Evolutionary conservation across 1,284 basidiomycete genomes (phyloP).

Genomic region (Cystobasidium sp.): DNA sequence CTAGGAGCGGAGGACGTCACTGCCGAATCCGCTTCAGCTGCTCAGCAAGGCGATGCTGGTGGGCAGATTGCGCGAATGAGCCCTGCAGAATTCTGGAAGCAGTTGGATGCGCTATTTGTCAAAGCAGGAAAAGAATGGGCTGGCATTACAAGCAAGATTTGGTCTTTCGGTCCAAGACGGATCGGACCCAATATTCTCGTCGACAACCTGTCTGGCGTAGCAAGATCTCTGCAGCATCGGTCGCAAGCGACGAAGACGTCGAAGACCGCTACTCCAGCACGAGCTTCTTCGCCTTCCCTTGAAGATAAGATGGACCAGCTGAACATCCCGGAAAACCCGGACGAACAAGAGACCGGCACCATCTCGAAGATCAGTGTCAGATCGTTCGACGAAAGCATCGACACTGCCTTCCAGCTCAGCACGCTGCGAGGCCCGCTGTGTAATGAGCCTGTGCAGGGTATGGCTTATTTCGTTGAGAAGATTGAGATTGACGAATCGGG

Average conservation of each 20-base stretch:
- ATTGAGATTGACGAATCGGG: constrained; percentile 65
- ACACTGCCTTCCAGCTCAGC: constrained; percentile 93
- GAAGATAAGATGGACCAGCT: neutral
- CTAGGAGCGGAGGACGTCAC: constrained; percentile 52
- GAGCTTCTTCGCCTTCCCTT: constrained; percentile 18
- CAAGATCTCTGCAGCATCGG: constrained; percentile 51
- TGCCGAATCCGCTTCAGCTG: constrained; percentile 58
- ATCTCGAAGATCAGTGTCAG: constrained; percentile 51
- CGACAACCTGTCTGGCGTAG: constrained; percentile 61
- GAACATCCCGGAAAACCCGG: constrained; percentile 9
- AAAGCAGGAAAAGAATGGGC: constrained; percentile 81
- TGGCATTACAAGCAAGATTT: constrained; percentile 72
- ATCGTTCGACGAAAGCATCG: constrained; percentile 80
- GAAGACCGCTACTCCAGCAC: constrained; percentile 11
- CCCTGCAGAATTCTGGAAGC: constrained; percentile 79
- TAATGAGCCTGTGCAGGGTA: constrained; percentile 89
- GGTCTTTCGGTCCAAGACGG: constrained; percentile 88
- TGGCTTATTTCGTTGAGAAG: constrained; percentile 87
- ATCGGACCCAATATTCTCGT: constrained; percentile 86
- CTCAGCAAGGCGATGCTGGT: constrained; percentile 56
- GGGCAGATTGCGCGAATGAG: constrained; percentile 63
- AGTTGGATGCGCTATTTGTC: constrained; percentile 69
- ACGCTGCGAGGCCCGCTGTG: constrained; percentile 93
- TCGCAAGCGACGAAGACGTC: constrained; percentile 44
- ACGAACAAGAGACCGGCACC: neutral